Evolutionary conservation across 2,329 filamentous ascomycete genomes (phyloP).

Genomic region (Colletotrichum cordylinicola): DNA sequence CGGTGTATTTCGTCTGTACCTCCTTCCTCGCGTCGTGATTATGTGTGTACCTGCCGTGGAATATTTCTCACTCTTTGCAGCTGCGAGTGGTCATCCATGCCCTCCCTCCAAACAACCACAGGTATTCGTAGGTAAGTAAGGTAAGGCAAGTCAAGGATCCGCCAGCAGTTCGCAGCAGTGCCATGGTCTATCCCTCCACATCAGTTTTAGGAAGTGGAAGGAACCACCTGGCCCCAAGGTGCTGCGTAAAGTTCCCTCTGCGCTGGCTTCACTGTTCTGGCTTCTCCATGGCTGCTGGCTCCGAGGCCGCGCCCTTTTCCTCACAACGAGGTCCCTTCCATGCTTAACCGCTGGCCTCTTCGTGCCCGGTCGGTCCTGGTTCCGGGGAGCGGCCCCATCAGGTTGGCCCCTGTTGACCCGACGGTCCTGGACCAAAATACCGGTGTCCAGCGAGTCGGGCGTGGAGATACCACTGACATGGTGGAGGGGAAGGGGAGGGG

Average conservation of each 20-base stretch:
- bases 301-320: background rate
- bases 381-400: background rate
- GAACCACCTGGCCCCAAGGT: background rate
- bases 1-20: background rate
- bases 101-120: background rate
- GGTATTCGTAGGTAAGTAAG: background rate
- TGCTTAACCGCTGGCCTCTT: constrained; percentile 1
- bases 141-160: background rate
- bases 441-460: background rate
- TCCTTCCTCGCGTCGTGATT: background rate
- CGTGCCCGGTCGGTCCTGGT: constrained; percentile 5
- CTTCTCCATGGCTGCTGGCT: background rate
- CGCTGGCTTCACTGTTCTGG: background rate
- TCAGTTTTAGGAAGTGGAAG: background rate
- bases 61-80: background rate
- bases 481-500: background rate
- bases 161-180: background rate
- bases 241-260: background rate
- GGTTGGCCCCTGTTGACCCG: background rate
- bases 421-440: background rate
- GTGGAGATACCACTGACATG: background rate
- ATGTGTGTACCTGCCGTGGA: background rate
- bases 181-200: background rate
- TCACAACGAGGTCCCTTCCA: background rate
- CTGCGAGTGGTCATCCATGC: background rate